Percentiles rank a stretch among this genome's conserved stretches.
These are phyloP conservation scores for Aureobasidium uvarum DNA, from an alignment of 2,329 filamentous ascomycete species.

Conservation along the genomic window DNA sequence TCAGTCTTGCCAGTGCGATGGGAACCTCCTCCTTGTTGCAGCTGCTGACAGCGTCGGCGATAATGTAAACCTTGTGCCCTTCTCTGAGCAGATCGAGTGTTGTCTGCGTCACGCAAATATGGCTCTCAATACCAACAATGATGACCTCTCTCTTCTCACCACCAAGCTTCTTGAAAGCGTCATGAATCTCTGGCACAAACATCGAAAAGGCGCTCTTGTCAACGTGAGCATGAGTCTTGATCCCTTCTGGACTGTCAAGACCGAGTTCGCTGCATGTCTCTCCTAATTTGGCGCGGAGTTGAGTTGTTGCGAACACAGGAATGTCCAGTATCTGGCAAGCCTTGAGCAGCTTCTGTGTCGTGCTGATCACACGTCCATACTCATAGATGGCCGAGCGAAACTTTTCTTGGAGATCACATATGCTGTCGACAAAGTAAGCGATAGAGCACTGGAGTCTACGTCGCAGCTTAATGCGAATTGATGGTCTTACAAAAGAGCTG, in stretches of 20 bases:
- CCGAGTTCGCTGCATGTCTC: conserved; percentile 72
- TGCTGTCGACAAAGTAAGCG: conserved; percentile 50
- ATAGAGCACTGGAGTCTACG: not conserved
- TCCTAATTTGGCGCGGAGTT: conserved; percentile 75
- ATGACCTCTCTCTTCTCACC: conserved; percentile 55
- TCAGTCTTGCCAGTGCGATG: conserved; percentile 72
- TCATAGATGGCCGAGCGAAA: conserved; percentile 81
- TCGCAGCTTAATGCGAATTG: not conserved
- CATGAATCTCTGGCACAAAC: conserved; percentile 67
- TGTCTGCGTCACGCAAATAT: conserved; percentile 95
- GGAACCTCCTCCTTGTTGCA: conserved; percentile 79
- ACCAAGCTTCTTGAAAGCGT: conserved; percentile 43
- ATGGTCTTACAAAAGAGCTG: conserved; percentile 31
- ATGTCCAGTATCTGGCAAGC: conserved; percentile 59
- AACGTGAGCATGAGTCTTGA: conserved; percentile 56
- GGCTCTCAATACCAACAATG: conserved; percentile 86
- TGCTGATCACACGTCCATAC: conserved; percentile 69
- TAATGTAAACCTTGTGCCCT: conserved; percentile 79
- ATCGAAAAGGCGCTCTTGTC: conserved; percentile 95
- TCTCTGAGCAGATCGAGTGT: conserved; percentile 72
- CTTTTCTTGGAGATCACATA: conserved; percentile 94
- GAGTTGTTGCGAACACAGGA: conserved; percentile 82
- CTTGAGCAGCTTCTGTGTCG: conserved; percentile 53
- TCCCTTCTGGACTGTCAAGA: conserved; percentile 51
- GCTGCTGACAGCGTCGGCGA: conserved; percentile 87